Percentiles rank a stretch among this genome's conserved stretches.
phyloP scores from a whole-genome alignment of 352 stramenopile species.

The Pythium pectinolyticum region DNA sequence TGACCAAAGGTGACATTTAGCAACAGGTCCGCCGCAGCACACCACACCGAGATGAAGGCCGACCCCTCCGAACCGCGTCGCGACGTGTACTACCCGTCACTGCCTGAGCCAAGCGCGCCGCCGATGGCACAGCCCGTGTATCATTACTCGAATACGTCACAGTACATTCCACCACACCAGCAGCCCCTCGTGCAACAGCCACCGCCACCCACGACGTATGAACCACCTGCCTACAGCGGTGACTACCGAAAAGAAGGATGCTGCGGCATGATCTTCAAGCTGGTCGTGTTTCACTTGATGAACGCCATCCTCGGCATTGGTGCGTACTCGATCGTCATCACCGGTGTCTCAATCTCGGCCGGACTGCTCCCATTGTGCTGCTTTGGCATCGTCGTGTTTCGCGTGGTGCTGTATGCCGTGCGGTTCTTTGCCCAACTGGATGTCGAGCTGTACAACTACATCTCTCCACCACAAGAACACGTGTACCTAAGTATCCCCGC shows the following conservation, averaged over 20 bases:
- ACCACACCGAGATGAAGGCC: conserved; percentile 19
- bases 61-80: conserved; percentile 20
- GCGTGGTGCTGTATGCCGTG: conserved; percentile 45
- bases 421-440: conserved; percentile 52
- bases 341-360: conserved; percentile 35
- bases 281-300: conserved; percentile 59
- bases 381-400: conserved; percentile 62
- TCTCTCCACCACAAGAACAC: conserved; percentile 42
- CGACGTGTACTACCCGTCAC: conserved; percentile 27
- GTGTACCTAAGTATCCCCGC: conserved; percentile 45
- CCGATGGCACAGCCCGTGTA: conserved; percentile 30
- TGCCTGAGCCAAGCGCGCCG: conserved; percentile 23
- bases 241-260: conserved; percentile 33
- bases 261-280: conserved; percentile 44
- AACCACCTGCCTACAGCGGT: conserved; percentile 22
- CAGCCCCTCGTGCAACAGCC: conserved; percentile 28
- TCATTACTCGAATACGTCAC: conserved; percentile 26
- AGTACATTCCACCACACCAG: conserved; percentile 24
- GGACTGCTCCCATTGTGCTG: conserved; percentile 63
- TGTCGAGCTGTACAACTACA: conserved; percentile 67
- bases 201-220: conserved; percentile 22
- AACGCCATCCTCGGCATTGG: conserved; percentile 58
- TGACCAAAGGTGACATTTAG: not conserved
- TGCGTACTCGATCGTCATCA: conserved; percentile 49
- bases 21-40: not conserved